Conservation (phyloP, 202 grass and related monocot genomes). For the Miscanthus sacchariflorus region DNA sequence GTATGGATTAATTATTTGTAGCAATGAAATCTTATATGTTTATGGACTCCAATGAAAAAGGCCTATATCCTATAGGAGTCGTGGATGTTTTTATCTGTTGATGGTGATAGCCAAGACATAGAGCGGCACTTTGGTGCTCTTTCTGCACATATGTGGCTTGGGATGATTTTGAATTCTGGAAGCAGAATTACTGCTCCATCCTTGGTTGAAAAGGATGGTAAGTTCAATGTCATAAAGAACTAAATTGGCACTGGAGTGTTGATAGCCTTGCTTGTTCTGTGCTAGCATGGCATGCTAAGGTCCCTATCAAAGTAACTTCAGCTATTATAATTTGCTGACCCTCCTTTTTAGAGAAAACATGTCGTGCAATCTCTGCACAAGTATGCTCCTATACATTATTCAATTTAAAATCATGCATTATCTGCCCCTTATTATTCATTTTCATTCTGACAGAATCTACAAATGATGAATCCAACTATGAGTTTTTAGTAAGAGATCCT, state of each 20-base stretch:
- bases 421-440: conserved; percentile 35
- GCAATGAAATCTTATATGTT: conserved; percentile 31
- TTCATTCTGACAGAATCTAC: conserved; percentile 67
- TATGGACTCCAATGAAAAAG: conserved; percentile 20
- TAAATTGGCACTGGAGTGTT: background rate
- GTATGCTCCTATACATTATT: background rate
- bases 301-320: background rate
- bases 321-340: background rate
- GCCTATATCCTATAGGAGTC: background rate
- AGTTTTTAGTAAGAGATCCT: conserved; percentile 70
- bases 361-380: background rate
- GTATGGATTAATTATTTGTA: background rate
- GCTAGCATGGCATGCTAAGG: conserved; percentile 16
- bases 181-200: conserved; percentile 68
- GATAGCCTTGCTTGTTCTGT: conserved; percentile 1
- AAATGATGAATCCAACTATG: conserved; percentile 78
- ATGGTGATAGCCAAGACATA: conserved; percentile 94
- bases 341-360: background rate
- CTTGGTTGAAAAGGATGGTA: conserved; percentile 81
- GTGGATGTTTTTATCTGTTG: conserved; percentile 51
- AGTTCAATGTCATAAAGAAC: background rate
- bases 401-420: conserved; percentile 16
- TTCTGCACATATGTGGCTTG: conserved; percentile 93
- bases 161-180: conserved; percentile 91
- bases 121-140: conserved; percentile 80